These are phyloP conservation scores for Melampsora larici-populina DNA, from an alignment of 1,284 basidiomycete species.

Conservation along the genomic window DNA sequence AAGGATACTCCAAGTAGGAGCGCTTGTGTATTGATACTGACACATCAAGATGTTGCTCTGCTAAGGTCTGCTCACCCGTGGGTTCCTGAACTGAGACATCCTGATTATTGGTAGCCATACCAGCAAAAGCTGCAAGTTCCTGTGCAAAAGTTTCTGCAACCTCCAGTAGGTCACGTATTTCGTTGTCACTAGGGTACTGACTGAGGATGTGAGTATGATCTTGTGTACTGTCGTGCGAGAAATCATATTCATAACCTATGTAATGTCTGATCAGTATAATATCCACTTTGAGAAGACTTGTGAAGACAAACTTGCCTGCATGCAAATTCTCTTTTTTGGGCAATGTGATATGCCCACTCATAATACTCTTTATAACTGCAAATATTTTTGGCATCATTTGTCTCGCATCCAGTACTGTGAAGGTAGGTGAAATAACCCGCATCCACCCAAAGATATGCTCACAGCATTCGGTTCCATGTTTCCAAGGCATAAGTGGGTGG, in stretches of 20 bases:
- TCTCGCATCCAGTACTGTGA: background rate
- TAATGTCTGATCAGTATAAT: background rate
- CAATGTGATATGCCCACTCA: conserved; percentile 4
- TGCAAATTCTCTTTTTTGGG: conserved; percentile 1
- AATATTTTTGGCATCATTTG: conserved; percentile 19
- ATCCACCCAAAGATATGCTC: background rate
- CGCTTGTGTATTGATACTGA: no score
- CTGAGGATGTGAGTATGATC: background rate
- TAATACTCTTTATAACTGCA: conserved; percentile 13
- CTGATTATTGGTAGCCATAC: no score
- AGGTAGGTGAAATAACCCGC: background rate
- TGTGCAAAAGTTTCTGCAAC: background rate
- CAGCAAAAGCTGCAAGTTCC: background rate
- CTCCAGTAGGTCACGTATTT: background rate
- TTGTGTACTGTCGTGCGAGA: background rate
- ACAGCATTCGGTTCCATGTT: no score
- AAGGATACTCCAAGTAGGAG: no score
- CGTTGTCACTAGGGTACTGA: background rate
- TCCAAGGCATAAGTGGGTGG: no score
- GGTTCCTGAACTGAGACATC: no score
- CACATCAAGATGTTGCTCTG: no score
- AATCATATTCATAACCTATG: conserved; percentile 9
- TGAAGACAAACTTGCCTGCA: background rate
- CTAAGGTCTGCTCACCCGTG: no score
- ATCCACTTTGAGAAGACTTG: no score